Percentiles rank a stretch among this genome's conserved stretches.
phyloP scores from a whole-genome alignment of 2,329 filamentous ascomycete genomes.

The Xylaria multiplex region DNA sequence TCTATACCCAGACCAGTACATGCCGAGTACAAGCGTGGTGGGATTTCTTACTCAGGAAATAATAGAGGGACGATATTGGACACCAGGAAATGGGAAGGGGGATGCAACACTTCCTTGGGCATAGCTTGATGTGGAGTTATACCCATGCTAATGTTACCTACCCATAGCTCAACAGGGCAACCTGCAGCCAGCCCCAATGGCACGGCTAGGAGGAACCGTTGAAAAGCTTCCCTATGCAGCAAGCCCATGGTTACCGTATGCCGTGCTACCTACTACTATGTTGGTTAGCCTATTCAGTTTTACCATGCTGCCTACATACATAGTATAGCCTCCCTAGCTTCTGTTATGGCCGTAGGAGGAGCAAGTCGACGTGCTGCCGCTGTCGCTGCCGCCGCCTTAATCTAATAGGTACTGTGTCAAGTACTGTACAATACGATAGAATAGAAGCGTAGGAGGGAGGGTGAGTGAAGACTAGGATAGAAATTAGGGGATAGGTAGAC shows the following conservation, averaged over 20 bases:
- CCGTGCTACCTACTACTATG: constrained; percentile 15
- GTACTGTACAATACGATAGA: background rate
- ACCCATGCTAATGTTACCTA: constrained; percentile 17
- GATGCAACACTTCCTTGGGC: constrained; percentile 17
- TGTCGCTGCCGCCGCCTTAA: background rate
- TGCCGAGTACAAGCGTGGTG: constrained; percentile 29
- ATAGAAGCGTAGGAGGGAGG: too few species aligned
- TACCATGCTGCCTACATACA: background rate
- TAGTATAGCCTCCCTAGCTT: background rate
- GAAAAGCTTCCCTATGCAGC: constrained; percentile 13
- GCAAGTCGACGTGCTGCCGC: background rate
- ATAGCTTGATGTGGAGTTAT: constrained; percentile 24
- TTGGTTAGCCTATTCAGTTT: background rate
- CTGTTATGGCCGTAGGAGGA: background rate
- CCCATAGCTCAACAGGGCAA: constrained; percentile 29
- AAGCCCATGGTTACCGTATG: constrained; percentile 16
- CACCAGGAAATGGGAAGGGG: constrained; percentile 14
- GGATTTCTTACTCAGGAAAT: constrained; percentile 23
- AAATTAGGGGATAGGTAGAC: constrained; percentile 17
- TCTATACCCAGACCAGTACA: constrained; percentile 28
- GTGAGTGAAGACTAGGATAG: background rate
- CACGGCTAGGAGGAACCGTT: constrained; percentile 30
- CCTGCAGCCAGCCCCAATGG: constrained; percentile 27
- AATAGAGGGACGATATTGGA: constrained; percentile 26
- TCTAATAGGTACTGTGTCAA: too few species aligned